Conservation (phyloP, 805 yeast genomes). For the Suhomyces prunicola region DNA sequence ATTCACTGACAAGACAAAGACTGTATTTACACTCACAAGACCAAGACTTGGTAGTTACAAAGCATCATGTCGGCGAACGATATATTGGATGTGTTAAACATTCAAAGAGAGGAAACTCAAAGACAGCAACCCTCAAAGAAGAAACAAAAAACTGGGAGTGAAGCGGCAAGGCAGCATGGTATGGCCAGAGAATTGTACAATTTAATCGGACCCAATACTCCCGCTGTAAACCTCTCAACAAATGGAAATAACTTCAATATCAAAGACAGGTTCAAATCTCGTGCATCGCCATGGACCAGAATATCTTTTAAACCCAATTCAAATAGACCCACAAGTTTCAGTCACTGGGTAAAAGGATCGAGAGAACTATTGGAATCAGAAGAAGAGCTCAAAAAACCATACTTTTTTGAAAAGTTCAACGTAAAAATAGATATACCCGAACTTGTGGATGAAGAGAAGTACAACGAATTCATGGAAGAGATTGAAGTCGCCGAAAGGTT, state of each 20-base stretch:
- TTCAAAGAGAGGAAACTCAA: slow-evolving; percentile 43
- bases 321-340: slow-evolving; percentile 44
- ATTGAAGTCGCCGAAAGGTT: slow-evolving; percentile 24
- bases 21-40: neutral
- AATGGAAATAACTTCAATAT: slow-evolving; percentile 39
- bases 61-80: slow-evolving; percentile 42
- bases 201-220: slow-evolving; percentile 86
- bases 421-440: slow-evolving; percentile 66
- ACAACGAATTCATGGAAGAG: slow-evolving; percentile 47
- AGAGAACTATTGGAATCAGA: slow-evolving; percentile 40
- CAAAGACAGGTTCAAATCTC: slow-evolving; percentile 63
- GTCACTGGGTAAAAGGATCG: slow-evolving; percentile 87
- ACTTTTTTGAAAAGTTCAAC: slow-evolving; percentile 73
- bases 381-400: slow-evolving; percentile 37
- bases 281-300: slow-evolving; percentile 81
- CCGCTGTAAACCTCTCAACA: slow-evolving; percentile 54
- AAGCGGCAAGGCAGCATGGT: slow-evolving; percentile 47
- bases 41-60: neutral
- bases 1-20: neutral
- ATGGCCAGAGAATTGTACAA: slow-evolving; percentile 88
- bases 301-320: slow-evolving; percentile 55
- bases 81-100: slow-evolving; percentile 73
- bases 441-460: slow-evolving; percentile 59
- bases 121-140: slow-evolving; percentile 40
- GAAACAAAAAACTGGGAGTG: slow-evolving; percentile 30